These are phyloP conservation scores for Alternaria solani DNA, from an alignment of 2,329 filamentous ascomycete genomes.

Conservation along the genomic window DNA sequence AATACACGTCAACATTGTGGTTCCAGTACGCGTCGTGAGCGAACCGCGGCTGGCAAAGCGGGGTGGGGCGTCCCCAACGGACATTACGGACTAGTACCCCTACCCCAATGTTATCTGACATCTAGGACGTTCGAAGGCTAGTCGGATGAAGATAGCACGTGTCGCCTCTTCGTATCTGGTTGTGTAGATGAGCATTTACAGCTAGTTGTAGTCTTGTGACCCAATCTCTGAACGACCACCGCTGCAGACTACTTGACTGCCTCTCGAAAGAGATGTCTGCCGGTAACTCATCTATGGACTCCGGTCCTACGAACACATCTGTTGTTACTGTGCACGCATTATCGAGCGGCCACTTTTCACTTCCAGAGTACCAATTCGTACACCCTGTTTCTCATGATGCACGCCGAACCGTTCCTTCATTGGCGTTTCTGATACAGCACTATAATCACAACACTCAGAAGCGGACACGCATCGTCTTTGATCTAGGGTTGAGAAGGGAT, in stretches of 20 bases:
- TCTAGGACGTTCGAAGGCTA: too few species aligned
- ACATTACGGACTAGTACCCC: neutral
- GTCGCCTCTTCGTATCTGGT: neutral
- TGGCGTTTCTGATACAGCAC: conserved; percentile 64
- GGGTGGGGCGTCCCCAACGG: conserved; percentile 20
- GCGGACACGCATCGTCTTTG: conserved; percentile 59
- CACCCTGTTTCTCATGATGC: conserved; percentile 55
- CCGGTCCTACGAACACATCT: conserved; percentile 16
- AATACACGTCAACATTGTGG: neutral
- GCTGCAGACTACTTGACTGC: neutral
- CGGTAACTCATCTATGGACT: neutral
- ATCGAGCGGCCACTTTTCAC: conserved; percentile 53
- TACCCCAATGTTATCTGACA: neutral
- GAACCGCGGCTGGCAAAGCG: conserved; percentile 13
- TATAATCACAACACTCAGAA: conserved; percentile 47
- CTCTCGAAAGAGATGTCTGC: neutral
- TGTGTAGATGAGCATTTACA: neutral
- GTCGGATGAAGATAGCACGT: neutral
- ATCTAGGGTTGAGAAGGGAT: conserved; percentile 62
- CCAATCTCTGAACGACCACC: neutral
- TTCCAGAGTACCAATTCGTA: conserved; percentile 60
- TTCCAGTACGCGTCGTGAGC: neutral
- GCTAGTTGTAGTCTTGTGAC: neutral
- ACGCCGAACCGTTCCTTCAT: conserved; percentile 61
- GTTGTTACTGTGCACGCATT: conserved; percentile 52